Evolutionary conservation across 1,284 basidiomycete species (phyloP).

Genomic region (Wallemia hederae): DNA sequence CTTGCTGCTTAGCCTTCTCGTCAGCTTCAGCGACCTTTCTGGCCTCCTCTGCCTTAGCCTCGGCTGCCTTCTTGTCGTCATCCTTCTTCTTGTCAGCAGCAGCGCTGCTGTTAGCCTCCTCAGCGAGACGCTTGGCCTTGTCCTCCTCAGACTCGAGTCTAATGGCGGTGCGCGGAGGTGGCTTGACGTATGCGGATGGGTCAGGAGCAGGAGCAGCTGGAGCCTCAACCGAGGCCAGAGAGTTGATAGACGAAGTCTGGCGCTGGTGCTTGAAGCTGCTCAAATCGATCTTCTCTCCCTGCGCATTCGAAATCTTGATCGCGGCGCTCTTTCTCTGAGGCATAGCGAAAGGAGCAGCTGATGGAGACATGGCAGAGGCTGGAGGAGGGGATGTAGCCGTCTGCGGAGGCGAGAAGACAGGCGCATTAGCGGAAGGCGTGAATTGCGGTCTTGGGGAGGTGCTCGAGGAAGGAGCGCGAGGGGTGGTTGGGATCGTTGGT

Average conservation of each 20-base stretch:
- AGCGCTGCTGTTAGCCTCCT: constrained; percentile 5
- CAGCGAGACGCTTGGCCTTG: not conserved
- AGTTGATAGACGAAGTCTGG: not conserved
- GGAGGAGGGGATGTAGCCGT: not conserved
- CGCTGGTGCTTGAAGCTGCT: constrained; percentile 5
- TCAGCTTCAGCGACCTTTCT: constrained; percentile 16
- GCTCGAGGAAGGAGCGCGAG: not conserved
- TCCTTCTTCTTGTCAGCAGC: constrained; percentile 4
- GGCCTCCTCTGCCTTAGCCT: constrained; percentile 14
- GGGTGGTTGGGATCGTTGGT: not conserved
- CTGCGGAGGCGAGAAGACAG: not conserved
- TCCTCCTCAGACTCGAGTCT: constrained; percentile 3
- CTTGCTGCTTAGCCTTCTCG: constrained; percentile 18
- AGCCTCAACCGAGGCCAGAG: not conserved
- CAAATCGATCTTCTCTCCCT: constrained; percentile 5
- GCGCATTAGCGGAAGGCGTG: not conserved
- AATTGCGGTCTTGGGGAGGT: not conserved
- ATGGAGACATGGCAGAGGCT: not conserved
- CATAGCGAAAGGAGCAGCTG: constrained; percentile 4
- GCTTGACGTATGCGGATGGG: constrained; percentile 3
- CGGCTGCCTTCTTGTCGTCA: constrained; percentile 8
- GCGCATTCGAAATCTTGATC: constrained; percentile 10
- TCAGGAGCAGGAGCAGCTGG: not conserved
- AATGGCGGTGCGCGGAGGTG: constrained; percentile 3
- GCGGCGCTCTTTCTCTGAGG: constrained; percentile 6